Conservation (phyloP, 2,329 filamentous ascomycete genomes). For the Fusarium sp. region DNA sequence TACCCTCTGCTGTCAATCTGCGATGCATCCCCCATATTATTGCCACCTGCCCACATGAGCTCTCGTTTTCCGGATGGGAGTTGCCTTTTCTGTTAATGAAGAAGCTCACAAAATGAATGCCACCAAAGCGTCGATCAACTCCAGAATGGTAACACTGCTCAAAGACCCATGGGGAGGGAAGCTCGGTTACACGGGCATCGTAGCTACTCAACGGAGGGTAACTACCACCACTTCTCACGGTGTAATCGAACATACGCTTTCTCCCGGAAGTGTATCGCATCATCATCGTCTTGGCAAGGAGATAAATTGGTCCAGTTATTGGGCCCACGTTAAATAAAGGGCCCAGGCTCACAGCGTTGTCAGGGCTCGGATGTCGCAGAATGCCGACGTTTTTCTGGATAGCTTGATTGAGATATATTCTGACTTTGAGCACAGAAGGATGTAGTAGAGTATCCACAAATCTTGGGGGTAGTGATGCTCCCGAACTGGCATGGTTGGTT, state of each 20-base stretch:
- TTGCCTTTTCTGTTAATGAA: not conserved
- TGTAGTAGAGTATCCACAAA: not conserved
- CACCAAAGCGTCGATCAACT: constrained; percentile 30
- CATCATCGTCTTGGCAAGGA: constrained; percentile 9
- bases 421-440: not conserved
- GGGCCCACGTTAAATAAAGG: not conserved
- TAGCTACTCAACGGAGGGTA: constrained; percentile 35
- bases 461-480: no score
- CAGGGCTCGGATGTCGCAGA: constrained; percentile 33
- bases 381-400: constrained; percentile 24
- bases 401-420: constrained; percentile 7
- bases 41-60: not conserved
- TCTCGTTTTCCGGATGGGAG: not conserved
- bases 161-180: constrained; percentile 37
- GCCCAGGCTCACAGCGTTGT: constrained; percentile 13
- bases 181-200: constrained; percentile 14
- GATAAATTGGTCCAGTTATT: constrained; percentile 34
- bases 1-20: not conserved
- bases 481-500: not conserved
- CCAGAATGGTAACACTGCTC: constrained; percentile 12
- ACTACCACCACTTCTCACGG: constrained; percentile 13
- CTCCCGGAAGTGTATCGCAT: not conserved
- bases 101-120: constrained; percentile 37
- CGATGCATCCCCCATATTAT: constrained; percentile 41
- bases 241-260: not conserved